Evolutionary conservation across 208 protist genomes (phyloP).

Genomic region (Phytomonas francai): DNA sequence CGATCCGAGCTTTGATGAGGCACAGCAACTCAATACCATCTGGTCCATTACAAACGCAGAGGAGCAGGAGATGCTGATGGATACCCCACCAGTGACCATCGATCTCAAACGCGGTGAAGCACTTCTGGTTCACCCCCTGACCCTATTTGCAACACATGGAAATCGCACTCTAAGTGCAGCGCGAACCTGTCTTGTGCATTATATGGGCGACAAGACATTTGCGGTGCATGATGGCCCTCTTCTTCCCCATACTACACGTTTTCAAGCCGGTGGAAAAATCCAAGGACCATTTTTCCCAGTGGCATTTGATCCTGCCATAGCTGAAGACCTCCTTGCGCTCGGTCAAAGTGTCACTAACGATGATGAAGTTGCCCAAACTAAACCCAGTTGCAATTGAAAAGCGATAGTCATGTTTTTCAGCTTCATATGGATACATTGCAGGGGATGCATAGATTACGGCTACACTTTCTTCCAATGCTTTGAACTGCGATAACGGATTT

Average conservation of each 20-base stretch:
- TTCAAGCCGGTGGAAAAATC: slow-evolving; percentile 47
- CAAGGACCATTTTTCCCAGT: slow-evolving; percentile 66
- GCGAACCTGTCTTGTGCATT: slow-evolving; percentile 68
- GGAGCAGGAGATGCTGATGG: slow-evolving; percentile 73
- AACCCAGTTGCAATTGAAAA: not conserved
- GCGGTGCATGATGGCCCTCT: slow-evolving; percentile 52
- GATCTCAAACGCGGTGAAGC: slow-evolving; percentile 72
- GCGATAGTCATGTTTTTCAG: not conserved
- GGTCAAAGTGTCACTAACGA: not conserved
- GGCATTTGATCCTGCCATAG: slow-evolving; percentile 77
- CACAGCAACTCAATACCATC: slow-evolving; percentile 78
- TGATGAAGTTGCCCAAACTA: not conserved
- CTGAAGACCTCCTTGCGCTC: slow-evolving; percentile 57
- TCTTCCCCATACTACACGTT: slow-evolving; percentile 66
- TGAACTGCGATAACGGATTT: not conserved
- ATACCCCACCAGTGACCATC: slow-evolving; percentile 67
- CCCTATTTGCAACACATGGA: slow-evolving; percentile 69
- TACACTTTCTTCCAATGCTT: not conserved
- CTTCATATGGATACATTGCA: not conserved
- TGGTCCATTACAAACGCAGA: slow-evolving; percentile 72
- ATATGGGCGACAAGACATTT: slow-evolving; percentile 52
- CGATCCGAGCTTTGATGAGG: slow-evolving; percentile 53
- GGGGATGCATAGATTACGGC: too few relatives aligned
- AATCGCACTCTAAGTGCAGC: slow-evolving; percentile 58
- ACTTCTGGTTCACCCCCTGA: slow-evolving; percentile 71